Conservation (phyloP, 2,329 filamentous ascomycete genomes). For the Calonectria pseudoturangicola region DNA sequence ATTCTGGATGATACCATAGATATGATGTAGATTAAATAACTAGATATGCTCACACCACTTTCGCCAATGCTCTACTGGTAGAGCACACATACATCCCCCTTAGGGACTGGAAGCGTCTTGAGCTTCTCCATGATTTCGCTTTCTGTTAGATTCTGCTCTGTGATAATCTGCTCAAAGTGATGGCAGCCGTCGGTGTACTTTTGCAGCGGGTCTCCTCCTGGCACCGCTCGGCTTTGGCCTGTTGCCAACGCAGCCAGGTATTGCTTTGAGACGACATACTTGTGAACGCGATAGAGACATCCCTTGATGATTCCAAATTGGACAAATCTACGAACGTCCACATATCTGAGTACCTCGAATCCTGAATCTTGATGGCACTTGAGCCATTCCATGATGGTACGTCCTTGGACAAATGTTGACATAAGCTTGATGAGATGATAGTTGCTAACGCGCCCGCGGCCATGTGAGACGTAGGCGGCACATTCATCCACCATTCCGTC, state of each 20-base stretch:
- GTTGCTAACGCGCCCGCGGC: slow-evolving; percentile 68
- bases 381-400: slow-evolving; percentile 92
- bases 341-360: slow-evolving; percentile 80
- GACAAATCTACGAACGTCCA: slow-evolving; percentile 93
- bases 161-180: slow-evolving; percentile 88
- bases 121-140: slow-evolving; percentile 81
- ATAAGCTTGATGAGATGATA: slow-evolving; percentile 88
- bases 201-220: slow-evolving; percentile 72
- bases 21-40: slow-evolving; percentile 48
- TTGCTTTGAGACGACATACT: slow-evolving; percentile 85
- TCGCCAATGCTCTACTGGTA: slow-evolving; percentile 64
- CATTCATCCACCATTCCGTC: slow-evolving; percentile 90
- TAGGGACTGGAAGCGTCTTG: slow-evolving; percentile 72
- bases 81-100: slow-evolving; percentile 72
- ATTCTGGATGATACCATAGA: slow-evolving; percentile 56
- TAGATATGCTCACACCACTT: slow-evolving; percentile 30
- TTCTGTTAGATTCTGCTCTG: slow-evolving; percentile 82
- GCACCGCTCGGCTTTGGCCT: slow-evolving; percentile 66
- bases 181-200: slow-evolving; percentile 84
- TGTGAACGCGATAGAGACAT: slow-evolving; percentile 93
- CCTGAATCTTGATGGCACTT: slow-evolving; percentile 81
- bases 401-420: slow-evolving; percentile 86
- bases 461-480: slow-evolving; percentile 83
- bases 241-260: slow-evolving; percentile 75
- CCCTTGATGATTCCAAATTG: slow-evolving; percentile 98